A percentile compares a stretch with the other conserved stretches of the same genome.
phyloP scores from a whole-genome alignment of 129 eudicot species.

The Dittrichia graveolens region DNA sequence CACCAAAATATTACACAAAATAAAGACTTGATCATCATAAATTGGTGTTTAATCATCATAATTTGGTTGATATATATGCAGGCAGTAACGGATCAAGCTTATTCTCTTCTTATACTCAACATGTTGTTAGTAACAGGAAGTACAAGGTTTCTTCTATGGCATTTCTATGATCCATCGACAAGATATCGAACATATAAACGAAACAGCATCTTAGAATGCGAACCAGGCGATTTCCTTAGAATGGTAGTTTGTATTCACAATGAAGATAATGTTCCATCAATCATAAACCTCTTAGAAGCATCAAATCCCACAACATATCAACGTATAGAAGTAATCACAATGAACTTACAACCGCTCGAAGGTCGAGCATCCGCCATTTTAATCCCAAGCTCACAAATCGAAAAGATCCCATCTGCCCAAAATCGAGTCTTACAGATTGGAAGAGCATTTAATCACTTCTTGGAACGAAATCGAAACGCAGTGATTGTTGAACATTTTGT shows the following conservation, averaged over 20 bases:
- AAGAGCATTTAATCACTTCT: slow-evolving; percentile 49
- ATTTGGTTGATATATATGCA: slow-evolving; percentile 29
- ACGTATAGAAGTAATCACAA: slow-evolving; percentile 35
- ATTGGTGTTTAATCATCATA: not conserved
- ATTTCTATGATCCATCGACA: slow-evolving; percentile 57
- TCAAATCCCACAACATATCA: slow-evolving; percentile 35
- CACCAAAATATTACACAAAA: too few species aligned
- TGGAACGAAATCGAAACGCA: slow-evolving; percentile 30
- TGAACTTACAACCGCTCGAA: slow-evolving; percentile 50
- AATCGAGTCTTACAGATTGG: slow-evolving; percentile 26
- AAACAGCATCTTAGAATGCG: slow-evolving; percentile 42
- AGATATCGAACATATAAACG: slow-evolving; percentile 33
- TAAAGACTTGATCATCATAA: too few species aligned
- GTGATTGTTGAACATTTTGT: slow-evolving; percentile 44
- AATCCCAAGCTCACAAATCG: slow-evolving; percentile 18
- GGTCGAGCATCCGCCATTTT: slow-evolving; percentile 60
- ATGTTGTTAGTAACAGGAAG: slow-evolving; percentile 61
- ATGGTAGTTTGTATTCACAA: slow-evolving; percentile 61
- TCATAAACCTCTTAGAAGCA: slow-evolving; percentile 51
- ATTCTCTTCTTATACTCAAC: slow-evolving; percentile 48
- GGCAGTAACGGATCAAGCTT: slow-evolving; percentile 47
- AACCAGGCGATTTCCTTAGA: slow-evolving; percentile 44
- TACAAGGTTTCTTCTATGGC: slow-evolving; percentile 40
- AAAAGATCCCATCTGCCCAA: slow-evolving; percentile 22
- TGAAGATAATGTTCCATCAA: slow-evolving; percentile 49